Conservation (phyloP, 75 land plant species). For the Chamaecyparis obtusa region DNA sequence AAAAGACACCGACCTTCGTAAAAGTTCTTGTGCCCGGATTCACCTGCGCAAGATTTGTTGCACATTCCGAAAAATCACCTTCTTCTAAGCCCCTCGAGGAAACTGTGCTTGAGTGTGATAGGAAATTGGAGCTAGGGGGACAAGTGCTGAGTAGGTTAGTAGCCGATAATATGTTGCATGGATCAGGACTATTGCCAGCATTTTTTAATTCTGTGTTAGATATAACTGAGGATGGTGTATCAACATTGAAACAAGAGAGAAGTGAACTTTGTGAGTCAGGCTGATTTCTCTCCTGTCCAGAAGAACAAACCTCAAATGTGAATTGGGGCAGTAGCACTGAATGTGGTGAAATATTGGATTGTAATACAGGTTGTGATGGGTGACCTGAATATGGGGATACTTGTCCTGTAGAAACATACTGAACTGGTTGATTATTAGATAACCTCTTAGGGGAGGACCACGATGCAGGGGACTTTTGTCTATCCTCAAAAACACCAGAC, state of each 20-base stretch:
- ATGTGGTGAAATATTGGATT: slow-evolving; percentile 20
- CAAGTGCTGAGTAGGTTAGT: slow-evolving; percentile 38
- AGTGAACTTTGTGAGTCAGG: slow-evolving; percentile 35
- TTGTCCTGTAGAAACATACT: slow-evolving; percentile 19
- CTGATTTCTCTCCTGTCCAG: slow-evolving; percentile 44
- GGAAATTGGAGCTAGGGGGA: slow-evolving; percentile 36
- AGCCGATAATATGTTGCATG: slow-evolving; percentile 29
- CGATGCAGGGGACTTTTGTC: slow-evolving; percentile 16
- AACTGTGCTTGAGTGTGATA: slow-evolving; percentile 34
- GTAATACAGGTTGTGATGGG: slow-evolving; percentile 31
- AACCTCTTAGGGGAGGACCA: slow-evolving; percentile 58
- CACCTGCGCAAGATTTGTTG: slow-evolving; percentile 40
- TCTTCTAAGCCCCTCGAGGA: slow-evolving; percentile 59
- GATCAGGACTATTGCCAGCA: slow-evolving; percentile 33
- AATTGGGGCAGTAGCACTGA: slow-evolving; percentile 36
- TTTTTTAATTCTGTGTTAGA: slow-evolving; percentile 35
- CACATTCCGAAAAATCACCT: slow-evolving; percentile 38
- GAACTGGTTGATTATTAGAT: slow-evolving; percentile 5
- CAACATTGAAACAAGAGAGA: slow-evolving; percentile 62
- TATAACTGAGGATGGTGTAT: slow-evolving; percentile 43
- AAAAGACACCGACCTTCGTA: slow-evolving; percentile 52
- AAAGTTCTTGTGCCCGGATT: slow-evolving; percentile 56
- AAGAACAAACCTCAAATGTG: slow-evolving; percentile 46
- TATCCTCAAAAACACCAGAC: background rate
- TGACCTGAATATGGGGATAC: slow-evolving; percentile 23